These are phyloP conservation scores for Cyclotella cryptica DNA, from an alignment of 108 stramenopile genomes.

Conservation along the genomic window DNA sequence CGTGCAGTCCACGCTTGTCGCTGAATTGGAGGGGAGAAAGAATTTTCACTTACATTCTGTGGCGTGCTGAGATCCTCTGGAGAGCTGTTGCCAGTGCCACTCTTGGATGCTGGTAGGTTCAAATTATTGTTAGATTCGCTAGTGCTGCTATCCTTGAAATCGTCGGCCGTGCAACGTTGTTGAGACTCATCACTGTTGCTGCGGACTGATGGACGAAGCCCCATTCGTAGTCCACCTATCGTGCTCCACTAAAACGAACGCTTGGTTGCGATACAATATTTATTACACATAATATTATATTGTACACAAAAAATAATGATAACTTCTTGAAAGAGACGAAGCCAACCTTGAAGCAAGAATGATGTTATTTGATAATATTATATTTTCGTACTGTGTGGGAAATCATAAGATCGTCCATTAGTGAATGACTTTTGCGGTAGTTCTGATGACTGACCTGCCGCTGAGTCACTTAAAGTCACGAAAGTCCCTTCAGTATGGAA, in stretches of 20 bases:
- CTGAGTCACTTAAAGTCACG: no score
- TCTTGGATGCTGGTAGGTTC: no score
- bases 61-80: neutral
- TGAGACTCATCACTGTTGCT: neutral
- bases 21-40: neutral
- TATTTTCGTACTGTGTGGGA: no score
- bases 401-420: no score
- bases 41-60: neutral
- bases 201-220: conserved; percentile 6
- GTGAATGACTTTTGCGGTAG: no score
- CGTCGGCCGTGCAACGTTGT: neutral
- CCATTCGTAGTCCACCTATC: neutral
- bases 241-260: no score
- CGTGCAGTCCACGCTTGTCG: conserved; percentile 53
- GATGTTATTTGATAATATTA: no score
- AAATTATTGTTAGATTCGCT: neutral
- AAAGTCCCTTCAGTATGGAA: no score
- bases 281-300: neutral
- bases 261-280: neutral
- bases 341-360: no score
- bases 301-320: neutral
- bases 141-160: neutral
- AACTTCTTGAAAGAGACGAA: no score
- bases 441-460: no score
- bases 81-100: neutral